Evolutionary conservation across 495 filamentous ascomycete genomes (phyloP), one percentile per base, ranked within the genome.

Genomic region (Umbilicaria muhlenbergii): DNA sequence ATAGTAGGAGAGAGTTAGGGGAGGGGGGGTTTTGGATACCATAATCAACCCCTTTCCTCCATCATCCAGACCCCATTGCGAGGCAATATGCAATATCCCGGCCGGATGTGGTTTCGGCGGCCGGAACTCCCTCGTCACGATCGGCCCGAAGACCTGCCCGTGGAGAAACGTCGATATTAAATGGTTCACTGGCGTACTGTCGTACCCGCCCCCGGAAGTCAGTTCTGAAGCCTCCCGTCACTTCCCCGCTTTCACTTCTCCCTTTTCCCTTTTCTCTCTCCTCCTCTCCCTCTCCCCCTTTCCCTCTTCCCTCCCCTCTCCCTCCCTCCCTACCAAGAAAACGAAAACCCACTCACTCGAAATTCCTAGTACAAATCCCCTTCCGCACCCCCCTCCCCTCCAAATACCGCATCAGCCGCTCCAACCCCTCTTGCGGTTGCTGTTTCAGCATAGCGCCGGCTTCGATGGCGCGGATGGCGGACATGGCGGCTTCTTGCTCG

Each of bases 311-410:
- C 6, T 7, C 21, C 21, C 21, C 16, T 39, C 38, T 24, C 16
- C 5, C 10, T 19, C 17, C 42, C 16, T 24, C 32, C 19, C 2
- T 13, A 12, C 5, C 12, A 17, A 10, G 36, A 32, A 11, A 39
- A 41, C 3, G 36, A 14, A 36, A 17, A 34, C 4, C 4, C 3
- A 60, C 57, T 40, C 66, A 76, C 70, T 93, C 86, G 52, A 94
- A 95, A 66, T 98, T 98, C 53, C 91, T 70, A 5, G 91, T 98
- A 63, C 88, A 94, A 47, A 98, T 83, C 0, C 72, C 91, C 58
- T 91, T 86, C 42, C 67, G 73, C 1, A 95, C 53, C 1, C 61
- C 58, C 15, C 69, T 67, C 4, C 61, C 57, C 49, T 92, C 75
- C 0, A 95, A 71, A 60, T 91, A 94, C 24, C 73, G 60, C 78